A percentile compares a stretch with the other conserved stretches of the same genome.
Conservation (phyloP, 2,329 filamentous ascomycete species). For the Nemania serpens region DNA sequence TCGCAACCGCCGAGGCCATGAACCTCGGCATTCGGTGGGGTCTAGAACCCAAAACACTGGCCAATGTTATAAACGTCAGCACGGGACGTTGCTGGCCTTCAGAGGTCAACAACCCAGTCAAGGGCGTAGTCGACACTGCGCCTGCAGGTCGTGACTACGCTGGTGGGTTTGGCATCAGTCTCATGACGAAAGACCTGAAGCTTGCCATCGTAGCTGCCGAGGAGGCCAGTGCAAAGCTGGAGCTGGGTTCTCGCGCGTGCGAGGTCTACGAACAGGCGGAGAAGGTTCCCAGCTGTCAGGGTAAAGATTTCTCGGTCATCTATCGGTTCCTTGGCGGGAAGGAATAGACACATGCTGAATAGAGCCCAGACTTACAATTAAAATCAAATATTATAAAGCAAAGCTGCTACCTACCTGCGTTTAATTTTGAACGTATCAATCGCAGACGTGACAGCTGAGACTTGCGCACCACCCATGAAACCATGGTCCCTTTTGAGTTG, state of each 20-base stretch:
- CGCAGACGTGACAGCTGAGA: no score
- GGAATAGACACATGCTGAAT: constrained; percentile 40
- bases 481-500: no score
- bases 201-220: constrained; percentile 74
- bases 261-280: constrained; percentile 72
- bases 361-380: no score
- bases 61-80: constrained; percentile 87
- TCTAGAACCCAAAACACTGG: constrained; percentile 67
- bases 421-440: no score
- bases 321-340: constrained; percentile 71
- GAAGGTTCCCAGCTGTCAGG: constrained; percentile 63
- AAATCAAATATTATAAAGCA: no score
- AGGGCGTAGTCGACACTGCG: constrained; percentile 76
- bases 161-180: constrained; percentile 75
- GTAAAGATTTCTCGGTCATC: constrained; percentile 80
- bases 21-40: constrained; percentile 66
- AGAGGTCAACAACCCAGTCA: constrained; percentile 93
- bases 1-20: constrained; percentile 69
- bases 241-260: constrained; percentile 65
- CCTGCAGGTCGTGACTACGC: constrained; percentile 77
- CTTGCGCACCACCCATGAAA: no score
- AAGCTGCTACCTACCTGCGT: no score
- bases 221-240: constrained; percentile 68
- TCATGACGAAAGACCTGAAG: constrained; percentile 82
- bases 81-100: constrained; percentile 97